These are phyloP conservation scores for Scortechinia acanthostroma DNA, from an alignment of 2,329 filamentous ascomycete species.

Conservation along the genomic window DNA sequence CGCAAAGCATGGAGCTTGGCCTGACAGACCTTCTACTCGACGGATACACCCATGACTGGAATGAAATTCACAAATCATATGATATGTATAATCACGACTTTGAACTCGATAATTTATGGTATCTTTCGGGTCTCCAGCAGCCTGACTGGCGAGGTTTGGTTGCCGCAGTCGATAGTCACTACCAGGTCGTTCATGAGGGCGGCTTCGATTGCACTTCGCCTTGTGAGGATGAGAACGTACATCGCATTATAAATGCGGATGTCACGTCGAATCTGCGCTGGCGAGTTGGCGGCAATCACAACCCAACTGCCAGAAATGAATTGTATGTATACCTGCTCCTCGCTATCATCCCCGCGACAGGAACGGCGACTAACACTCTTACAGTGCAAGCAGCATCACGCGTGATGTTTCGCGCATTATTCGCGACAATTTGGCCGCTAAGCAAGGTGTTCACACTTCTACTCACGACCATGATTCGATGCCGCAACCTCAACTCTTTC, in stretches of 20 bases:
- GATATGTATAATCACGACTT: slow-evolving; percentile 25
- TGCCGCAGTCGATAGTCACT: slow-evolving; percentile 32
- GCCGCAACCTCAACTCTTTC: neutral
- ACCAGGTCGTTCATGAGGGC: slow-evolving; percentile 25
- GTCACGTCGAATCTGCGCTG: slow-evolving; percentile 18
- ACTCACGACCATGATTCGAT: neutral
- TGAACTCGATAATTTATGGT: slow-evolving; percentile 27
- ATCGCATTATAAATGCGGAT: slow-evolving; percentile 23
- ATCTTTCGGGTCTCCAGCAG: slow-evolving; percentile 27
- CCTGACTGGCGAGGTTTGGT: slow-evolving; percentile 29
- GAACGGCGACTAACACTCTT: slow-evolving; percentile 10
- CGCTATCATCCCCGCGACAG: neutral
- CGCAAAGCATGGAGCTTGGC: slow-evolving; percentile 16
- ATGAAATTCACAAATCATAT: slow-evolving; percentile 21
- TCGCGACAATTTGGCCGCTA: slow-evolving; percentile 19
- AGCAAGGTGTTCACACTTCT: slow-evolving; percentile 8
- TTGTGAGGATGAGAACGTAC: slow-evolving; percentile 23
- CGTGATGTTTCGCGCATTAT: slow-evolving; percentile 29
- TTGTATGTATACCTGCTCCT: slow-evolving; percentile 20
- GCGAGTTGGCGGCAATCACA: slow-evolving; percentile 20
- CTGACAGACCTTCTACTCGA: slow-evolving; percentile 23
- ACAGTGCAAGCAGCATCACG: slow-evolving; percentile 27
- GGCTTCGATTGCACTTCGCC: slow-evolving; percentile 14
- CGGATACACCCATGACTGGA: slow-evolving; percentile 26
- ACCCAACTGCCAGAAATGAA: slow-evolving; percentile 21